Evolutionary conservation across 2,329 filamentous ascomycete species (phyloP), one percentile per base, ranked within the genome.

Genomic region (Pseudocercospora macadamiae): DNA sequence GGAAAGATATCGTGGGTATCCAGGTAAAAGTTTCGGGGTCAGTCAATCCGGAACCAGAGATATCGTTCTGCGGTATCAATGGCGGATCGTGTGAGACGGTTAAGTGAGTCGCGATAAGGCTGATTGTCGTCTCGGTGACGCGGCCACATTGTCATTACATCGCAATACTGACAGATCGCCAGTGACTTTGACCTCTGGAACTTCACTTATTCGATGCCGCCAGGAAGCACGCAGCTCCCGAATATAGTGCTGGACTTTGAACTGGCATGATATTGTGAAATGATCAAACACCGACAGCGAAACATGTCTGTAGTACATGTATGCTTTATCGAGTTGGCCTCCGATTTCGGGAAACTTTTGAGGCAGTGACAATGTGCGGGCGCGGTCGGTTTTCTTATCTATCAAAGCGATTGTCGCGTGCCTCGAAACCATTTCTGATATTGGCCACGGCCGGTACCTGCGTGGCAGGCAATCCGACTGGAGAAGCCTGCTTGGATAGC

Each of bases 141-240:
- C 28, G 28, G 16, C 25, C 39, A 21, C n/a, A 37, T 54, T 18
- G 32, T 26, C 19, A 12, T 25, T 48, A 25, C n/a, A 36, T 47
- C 4, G 52, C 32, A 30, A 36, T 32, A 14, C 23, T 58, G 21
- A 53, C 28, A 34, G 37, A 16, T 26, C 19, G 39, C n/a, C 30
- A 63, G 63, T 55, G 60, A 60, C 37, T 65, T 63, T 16, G 63
- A 65, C 25, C 23, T 63, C 6, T 60, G 60, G 60, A 65, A 63
- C 36, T 57, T 65, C 42, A 60, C 63, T 2, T 65, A 63, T 49
- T 26, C 53, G 18, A 63, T 65, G 61, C 51, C 63, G 18, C n/a
- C 51, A 7, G 56, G 30, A 8, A 60, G 61, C 42, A 54, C 51
- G 21, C 44, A 51, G 21, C 14, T 59, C 19, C 60, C 63, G 16